These are phyloP conservation scores for Yamadazyma trypodendri DNA, from an alignment of 1,139 yeast genomes.

Conservation along the genomic window DNA sequence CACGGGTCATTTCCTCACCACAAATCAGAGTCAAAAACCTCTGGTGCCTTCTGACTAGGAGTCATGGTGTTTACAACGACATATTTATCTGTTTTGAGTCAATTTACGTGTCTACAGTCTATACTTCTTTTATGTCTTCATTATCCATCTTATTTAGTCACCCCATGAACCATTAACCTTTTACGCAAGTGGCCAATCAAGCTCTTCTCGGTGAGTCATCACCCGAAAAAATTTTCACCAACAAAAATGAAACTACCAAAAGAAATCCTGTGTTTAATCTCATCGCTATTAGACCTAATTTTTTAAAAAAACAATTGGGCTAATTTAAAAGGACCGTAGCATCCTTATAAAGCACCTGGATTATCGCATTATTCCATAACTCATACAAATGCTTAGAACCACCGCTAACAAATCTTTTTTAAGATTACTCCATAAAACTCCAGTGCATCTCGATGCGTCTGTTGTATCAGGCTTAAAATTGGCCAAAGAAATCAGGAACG, in stretches of 20 bases:
- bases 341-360: not conserved
- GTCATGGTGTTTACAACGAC: not conserved
- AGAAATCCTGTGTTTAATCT: constrained; percentile 5
- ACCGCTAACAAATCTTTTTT: not conserved
- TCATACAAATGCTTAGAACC: constrained; percentile 6
- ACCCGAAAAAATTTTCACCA: constrained; percentile 8
- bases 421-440: constrained; percentile 15
- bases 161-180: too few species aligned
- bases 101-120: too few species aligned
- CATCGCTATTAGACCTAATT: constrained; percentile 2
- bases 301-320: not conserved
- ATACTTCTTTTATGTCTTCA: too few species aligned
- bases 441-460: constrained; percentile 29
- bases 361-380: not conserved
- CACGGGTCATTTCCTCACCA: not conserved
- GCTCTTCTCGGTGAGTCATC: constrained; percentile 9
- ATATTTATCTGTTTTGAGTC: not conserved
- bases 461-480: constrained; percentile 46
- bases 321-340: not conserved
- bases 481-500: constrained; percentile 37
- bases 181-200: constrained; percentile 6
- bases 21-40: not conserved
- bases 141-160: not conserved
- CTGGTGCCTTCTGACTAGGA: not conserved
- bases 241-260: constrained; percentile 1